Evolutionary conservation across 2,329 filamentous ascomycete genomes (phyloP), one percentile per base, ranked within the genome.

Genomic region (Cladophialophora bantiana): DNA sequence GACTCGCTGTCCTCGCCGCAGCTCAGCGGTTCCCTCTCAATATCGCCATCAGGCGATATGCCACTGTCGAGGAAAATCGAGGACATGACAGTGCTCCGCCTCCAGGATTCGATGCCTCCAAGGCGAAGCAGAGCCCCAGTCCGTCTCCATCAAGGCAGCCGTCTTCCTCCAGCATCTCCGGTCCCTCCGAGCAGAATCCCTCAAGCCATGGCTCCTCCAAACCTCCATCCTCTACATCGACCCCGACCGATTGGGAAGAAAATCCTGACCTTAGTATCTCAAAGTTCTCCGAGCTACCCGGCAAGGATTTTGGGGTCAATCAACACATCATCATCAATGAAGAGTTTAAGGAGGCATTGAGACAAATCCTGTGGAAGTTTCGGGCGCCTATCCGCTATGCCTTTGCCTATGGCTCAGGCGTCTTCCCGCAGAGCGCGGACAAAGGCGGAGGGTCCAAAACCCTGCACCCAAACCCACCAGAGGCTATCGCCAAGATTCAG

Each of bases 281-380:
- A 57, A 86, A 88, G 68, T 94, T 94, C 80, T 88, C 89, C 35
- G 85, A 94, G 75, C 84, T 95, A 26, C 92, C 92, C 2, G 89
- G 90, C 71, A 85, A 86, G 68, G 89, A 91, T 73, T 98, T 98
- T 73, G 95, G 95, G 15, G 89, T 94, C 73, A 99, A 99, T 74
- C 95, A 99, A 78, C 92, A 98, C 80, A 96, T 98, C 84, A 85
- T 93, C 67, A 96, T 98, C 76, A 96, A 98, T 76, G 89, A 93
- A 76, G 94, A 98, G 77, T 95, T 98, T 79, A 97, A 97, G 76
- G 91, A 97, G 78, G 90, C 90, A 12, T 80, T 99, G 74, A 88
- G 94, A 62, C 88, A 93, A 74, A 91, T 98, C 70, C 83, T 97
- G 26, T 95, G 93, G 87, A 88, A 96, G 74, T 98, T 99, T 79